A percentile compares a stretch with the other conserved stretches of the same genome.
Evolutionary conservation across 345 rosid genomes (phyloP).

Genomic region (Microcos paniculata): DNA sequence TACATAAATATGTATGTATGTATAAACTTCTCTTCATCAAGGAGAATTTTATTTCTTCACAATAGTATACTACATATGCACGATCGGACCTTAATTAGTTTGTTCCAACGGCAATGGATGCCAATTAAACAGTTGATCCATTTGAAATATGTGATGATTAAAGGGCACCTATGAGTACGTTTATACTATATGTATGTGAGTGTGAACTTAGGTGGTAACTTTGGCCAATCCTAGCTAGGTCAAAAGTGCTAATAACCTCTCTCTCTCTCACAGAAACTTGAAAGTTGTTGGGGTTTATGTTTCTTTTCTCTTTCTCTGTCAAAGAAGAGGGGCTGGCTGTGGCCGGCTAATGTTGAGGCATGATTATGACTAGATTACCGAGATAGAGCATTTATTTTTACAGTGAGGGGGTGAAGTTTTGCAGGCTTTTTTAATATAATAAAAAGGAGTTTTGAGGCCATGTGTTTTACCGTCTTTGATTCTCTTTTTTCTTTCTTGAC

Average conservation of each 20-base stretch:
- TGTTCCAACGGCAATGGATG: no score
- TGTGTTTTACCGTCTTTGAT: conserved; percentile 52
- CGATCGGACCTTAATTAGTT: no score
- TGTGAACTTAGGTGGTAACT: neutral
- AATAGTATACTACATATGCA: no score
- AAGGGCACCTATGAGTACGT: no score
- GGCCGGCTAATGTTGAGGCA: conserved; percentile 24
- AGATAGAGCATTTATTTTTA: conserved; percentile 32
- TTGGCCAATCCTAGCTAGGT: conserved; percentile 31
- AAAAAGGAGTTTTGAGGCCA: conserved; percentile 24
- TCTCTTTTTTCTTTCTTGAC: conserved; percentile 36
- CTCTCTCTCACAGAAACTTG: neutral
- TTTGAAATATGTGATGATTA: no score
- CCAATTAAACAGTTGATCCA: no score
- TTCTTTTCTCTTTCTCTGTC: no score
- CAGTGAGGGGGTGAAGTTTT: conserved; percentile 32
- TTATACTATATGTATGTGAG: no score
- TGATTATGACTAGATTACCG: conserved; percentile 45
- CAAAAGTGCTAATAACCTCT: conserved; percentile 24
- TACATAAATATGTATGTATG: no score
- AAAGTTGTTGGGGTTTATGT: neutral
- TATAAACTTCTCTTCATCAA: no score
- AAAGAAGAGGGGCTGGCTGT: no score
- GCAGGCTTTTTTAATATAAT: neutral
- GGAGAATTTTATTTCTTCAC: no score